phyloP scores from a whole-genome alignment of 108 stramenopile genomes.

The Stephanodiscus minutulus region DNA sequence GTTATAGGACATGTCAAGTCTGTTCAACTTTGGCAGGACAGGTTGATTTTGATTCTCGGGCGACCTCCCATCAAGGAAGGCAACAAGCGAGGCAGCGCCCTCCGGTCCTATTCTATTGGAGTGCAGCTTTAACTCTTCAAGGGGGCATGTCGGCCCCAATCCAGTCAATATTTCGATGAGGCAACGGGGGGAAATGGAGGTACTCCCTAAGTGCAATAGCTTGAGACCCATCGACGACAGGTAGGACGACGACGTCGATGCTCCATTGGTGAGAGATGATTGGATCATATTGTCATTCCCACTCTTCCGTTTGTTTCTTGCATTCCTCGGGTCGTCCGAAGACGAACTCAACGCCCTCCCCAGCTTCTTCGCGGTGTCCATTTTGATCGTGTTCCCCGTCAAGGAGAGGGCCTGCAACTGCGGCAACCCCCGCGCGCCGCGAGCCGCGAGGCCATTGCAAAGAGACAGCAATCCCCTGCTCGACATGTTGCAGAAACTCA shows the following conservation, averaged over 20 bases:
- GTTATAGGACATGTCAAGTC: slow-evolving; percentile 85
- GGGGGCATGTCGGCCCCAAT: slow-evolving; percentile 66
- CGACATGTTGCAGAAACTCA: slow-evolving; percentile 77
- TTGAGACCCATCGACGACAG: slow-evolving; percentile 47
- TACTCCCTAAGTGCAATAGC: slow-evolving; percentile 72
- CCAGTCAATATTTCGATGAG: slow-evolving; percentile 61
- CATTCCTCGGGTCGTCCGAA: background rate
- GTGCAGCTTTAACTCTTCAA: slow-evolving; percentile 73
- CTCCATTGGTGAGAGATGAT: background rate
- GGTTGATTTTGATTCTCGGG: slow-evolving; percentile 35
- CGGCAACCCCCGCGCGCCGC: slow-evolving; percentile 55
- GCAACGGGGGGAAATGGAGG: slow-evolving; percentile 57
- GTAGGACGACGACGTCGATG: background rate
- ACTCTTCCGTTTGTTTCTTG: slow-evolving; percentile 29
- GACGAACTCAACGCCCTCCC: slow-evolving; percentile 69
- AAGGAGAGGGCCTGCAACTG: slow-evolving; percentile 68
- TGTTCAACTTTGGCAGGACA: slow-evolving; percentile 75
- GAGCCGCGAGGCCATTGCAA: slow-evolving; percentile 52
- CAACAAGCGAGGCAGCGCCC: slow-evolving; percentile 61
- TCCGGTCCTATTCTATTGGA: slow-evolving; percentile 73
- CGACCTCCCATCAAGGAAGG: slow-evolving; percentile 70
- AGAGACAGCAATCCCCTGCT: slow-evolving; percentile 62
- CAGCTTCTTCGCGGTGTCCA: slow-evolving; percentile 61
- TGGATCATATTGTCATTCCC: slow-evolving; percentile 5
- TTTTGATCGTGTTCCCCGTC: slow-evolving; percentile 71